phyloP scores from a whole-genome alignment of 2,329 filamentous ascomycete species.

The Chrysosporium queenslandicum region DNA sequence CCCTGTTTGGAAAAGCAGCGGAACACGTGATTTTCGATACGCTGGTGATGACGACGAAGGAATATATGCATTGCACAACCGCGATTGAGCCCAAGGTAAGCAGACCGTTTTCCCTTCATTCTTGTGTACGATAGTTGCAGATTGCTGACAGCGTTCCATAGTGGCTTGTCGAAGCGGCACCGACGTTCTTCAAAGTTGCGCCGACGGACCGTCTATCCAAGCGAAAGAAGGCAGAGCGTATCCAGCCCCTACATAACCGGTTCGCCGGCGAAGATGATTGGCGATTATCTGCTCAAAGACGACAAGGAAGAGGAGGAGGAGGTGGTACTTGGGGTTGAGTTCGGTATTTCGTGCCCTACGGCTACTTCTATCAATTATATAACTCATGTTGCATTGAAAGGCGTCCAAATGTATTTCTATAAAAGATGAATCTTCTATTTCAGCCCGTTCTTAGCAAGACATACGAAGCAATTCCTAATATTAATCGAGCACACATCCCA shows the following conservation, averaged over 20 bases:
- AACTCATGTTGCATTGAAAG: not conserved
- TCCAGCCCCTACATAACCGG: slow-evolving; percentile 89
- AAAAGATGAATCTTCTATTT: not conserved
- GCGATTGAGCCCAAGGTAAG: slow-evolving; percentile 74
- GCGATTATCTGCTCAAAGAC: slow-evolving; percentile 79
- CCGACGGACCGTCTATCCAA: slow-evolving; percentile 78
- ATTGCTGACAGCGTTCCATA: slow-evolving; percentile 17
- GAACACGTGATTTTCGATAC: slow-evolving; percentile 91
- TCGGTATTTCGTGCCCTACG: not conserved
- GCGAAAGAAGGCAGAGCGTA: slow-evolving; percentile 85
- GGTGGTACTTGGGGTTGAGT: slow-evolving; percentile 76
- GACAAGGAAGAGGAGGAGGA: slow-evolving; percentile 71
- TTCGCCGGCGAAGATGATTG: slow-evolving; percentile 91
- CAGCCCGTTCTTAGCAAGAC: too few relatives aligned
- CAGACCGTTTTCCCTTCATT: slow-evolving; percentile 11
- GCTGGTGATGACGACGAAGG: slow-evolving; percentile 53
- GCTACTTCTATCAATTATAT: not conserved
- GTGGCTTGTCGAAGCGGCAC: slow-evolving; percentile 88
- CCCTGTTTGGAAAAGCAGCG: slow-evolving; percentile 87
- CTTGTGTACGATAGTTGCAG: not conserved
- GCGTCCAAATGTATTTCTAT: too few relatives aligned
- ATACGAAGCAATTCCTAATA: too few relatives aligned
- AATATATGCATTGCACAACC: slow-evolving; percentile 95
- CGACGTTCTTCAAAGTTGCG: slow-evolving; percentile 97
- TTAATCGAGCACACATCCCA: too few relatives aligned